phyloP scores from a whole-genome alignment of 2,329 filamentous ascomycete genomes.

The Botrytis deweyae region DNA sequence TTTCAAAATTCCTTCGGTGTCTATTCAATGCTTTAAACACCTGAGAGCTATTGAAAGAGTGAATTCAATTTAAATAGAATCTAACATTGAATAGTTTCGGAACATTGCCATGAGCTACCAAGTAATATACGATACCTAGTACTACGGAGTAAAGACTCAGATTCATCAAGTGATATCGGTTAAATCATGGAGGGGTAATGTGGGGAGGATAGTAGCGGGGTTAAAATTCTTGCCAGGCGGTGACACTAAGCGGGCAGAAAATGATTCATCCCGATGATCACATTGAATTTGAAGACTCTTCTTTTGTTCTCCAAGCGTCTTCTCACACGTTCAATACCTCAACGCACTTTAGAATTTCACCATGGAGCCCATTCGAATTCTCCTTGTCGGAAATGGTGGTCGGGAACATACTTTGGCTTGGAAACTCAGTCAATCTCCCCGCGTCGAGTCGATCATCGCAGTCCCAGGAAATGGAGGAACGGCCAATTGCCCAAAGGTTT shows the following conservation, averaged over 20 bases:
- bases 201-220: slow-evolving; percentile 6
- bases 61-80: not conserved
- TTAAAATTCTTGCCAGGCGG: slow-evolving; percentile 13
- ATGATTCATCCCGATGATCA: slow-evolving; percentile 8
- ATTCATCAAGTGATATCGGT: not conserved
- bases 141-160: not conserved
- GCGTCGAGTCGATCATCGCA: slow-evolving; percentile 71
- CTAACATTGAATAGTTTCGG: not conserved
- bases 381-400: slow-evolving; percentile 90
- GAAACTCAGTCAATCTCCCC: slow-evolving; percentile 82
- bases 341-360: not conserved
- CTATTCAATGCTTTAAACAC: not conserved
- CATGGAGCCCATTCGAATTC: slow-evolving; percentile 52
- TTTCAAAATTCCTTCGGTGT: not conserved
- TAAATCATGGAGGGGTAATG: slow-evolving; percentile 11
- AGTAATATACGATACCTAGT: not conserved
- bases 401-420: slow-evolving; percentile 93
- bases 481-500: slow-evolving; percentile 64
- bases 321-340: not conserved
- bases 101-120: not conserved
- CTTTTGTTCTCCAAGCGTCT: not conserved
- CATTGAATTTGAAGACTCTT: slow-evolving; percentile 10
- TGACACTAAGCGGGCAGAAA: slow-evolving; percentile 18
- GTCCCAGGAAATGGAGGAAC: slow-evolving; percentile 88
- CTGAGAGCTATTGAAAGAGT: not conserved